A percentile compares a stretch with the other conserved stretches of the same genome.
Conservation (phyloP, 169 alveolate genomes). For the Plasmodium berghei region DNA sequence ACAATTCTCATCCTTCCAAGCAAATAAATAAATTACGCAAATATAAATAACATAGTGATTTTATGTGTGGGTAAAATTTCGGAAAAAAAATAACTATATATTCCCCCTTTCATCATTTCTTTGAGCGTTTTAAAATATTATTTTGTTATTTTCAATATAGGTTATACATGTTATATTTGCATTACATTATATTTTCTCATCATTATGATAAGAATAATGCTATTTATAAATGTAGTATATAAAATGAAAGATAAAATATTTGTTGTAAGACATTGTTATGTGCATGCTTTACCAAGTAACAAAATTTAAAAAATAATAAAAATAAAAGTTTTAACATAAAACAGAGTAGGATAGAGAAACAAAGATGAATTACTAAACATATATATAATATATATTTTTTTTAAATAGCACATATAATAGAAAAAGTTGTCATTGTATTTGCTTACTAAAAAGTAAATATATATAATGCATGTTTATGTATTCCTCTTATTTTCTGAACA, state of each 20-base stretch:
- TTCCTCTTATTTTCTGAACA: too few relatives aligned
- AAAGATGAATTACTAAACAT: neutral
- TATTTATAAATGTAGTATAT: too few relatives aligned
- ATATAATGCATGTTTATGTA: too few relatives aligned
- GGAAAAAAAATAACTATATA: neutral
- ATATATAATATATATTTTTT: constrained; percentile 1
- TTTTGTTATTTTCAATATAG: too few relatives aligned
- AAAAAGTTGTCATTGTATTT: neutral
- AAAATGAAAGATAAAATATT: too few relatives aligned
- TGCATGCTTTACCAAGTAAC: neutral
- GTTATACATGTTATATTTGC: too few relatives aligned
- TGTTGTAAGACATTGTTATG: neutral
- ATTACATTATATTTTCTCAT: too few relatives aligned
- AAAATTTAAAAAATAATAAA: constrained; percentile 17
- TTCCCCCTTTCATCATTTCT: too few relatives aligned
- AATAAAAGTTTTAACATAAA: neutral
- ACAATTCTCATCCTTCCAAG: neutral
- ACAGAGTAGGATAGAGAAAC: neutral
- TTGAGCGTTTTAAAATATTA: too few relatives aligned
- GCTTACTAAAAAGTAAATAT: too few relatives aligned
- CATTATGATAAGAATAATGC: too few relatives aligned
- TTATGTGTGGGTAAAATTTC: neutral
- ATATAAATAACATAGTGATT: neutral
- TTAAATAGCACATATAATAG: neutral
- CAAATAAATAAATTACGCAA: neutral